Evolutionary conservation across 805 yeast genomes (phyloP).

Genomic region (Yamadazyma takamatsuzukensis): DNA sequence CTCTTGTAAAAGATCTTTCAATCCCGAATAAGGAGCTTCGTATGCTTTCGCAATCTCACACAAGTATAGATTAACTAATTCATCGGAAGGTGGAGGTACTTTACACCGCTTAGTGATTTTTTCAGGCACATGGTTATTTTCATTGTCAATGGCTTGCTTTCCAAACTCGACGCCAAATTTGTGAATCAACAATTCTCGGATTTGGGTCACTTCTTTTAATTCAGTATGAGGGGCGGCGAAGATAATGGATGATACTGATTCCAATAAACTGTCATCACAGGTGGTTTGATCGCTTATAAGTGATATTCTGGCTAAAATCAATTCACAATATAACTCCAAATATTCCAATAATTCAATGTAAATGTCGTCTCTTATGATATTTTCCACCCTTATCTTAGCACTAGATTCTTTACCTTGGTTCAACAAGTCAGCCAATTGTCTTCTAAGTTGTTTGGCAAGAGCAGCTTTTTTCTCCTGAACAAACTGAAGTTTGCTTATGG

Average conservation of each 20-base stretch:
- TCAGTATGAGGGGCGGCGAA: conserved; percentile 72
- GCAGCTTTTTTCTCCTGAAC: conserved; percentile 75
- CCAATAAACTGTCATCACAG: conserved; percentile 62
- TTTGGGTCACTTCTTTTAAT: conserved; percentile 60
- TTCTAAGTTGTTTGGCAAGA: conserved; percentile 67
- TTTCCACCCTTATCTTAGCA: conserved; percentile 80
- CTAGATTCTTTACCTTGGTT: conserved; percentile 72
- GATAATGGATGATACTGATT: conserved; percentile 68
- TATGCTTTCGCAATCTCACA: conserved; percentile 80
- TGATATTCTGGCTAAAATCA: conserved; percentile 69
- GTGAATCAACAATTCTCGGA: conserved; percentile 58
- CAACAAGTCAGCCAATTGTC: conserved; percentile 67
- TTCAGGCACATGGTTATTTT: conserved; percentile 54
- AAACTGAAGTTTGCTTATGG: conserved; percentile 65
- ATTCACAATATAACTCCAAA: conserved; percentile 78
- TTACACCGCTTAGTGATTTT: conserved; percentile 61
- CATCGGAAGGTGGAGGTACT: conserved; percentile 62
- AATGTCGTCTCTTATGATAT: conserved; percentile 77
- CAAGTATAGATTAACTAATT: conserved; percentile 65
- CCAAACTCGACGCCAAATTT: conserved; percentile 71
- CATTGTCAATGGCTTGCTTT: conserved; percentile 49
- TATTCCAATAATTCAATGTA: conserved; percentile 75
- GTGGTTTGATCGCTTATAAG: conserved; percentile 46
- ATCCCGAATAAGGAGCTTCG: conserved; percentile 65
- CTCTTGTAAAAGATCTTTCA: conserved; percentile 19